Evolutionary conservation across 257 asterid genomes (phyloP), one percentile per base, ranked within the genome.

Genomic region (Penstemon newberryi): DNA sequence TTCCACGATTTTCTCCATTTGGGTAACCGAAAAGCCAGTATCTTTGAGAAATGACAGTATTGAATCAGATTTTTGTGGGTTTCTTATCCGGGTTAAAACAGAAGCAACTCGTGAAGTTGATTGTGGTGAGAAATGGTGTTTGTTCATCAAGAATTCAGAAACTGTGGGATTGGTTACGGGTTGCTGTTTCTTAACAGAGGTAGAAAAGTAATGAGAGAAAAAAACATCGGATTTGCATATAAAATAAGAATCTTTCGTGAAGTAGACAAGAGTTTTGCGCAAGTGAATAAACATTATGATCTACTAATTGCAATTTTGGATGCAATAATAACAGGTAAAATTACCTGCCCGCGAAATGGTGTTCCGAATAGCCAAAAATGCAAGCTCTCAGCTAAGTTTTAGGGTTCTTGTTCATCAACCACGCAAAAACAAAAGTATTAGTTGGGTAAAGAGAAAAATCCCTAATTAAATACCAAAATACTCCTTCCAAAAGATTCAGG

Each of bases 1-100:
- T 52, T 41, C 69, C 18, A 78, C 3, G 36, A 70, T 13, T 33
- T 46, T 75, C 60, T 80, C 77, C 61, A 80, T 49, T 12, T 80
- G 79, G 56, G 74, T 19, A 6, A 18, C 11, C 0, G 81, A 76
- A 57, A 80, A 76, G 8, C 84, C 84, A 58, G 2, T 60, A 8
- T 56, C 73, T 44, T 65, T 65, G 5, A 80, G 49, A 51, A 61
- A 77, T 4, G 71, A 61, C 12, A 77, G 15, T 3, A 63, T 15
- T 0, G 74, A 63, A 58, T 73, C 78, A 37, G 70, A 63, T 2
- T 39, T 77, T 18, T 53, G 25, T 2, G 71, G 65, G 13, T 41
- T 36, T 44, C 63, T 76, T 19, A 57, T 11, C 18, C 62, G 60
- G 9, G 75, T 7, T 13, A 70, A 8, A 18, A 15, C 49, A 13